Evolutionary conservation across 257 asterid species (phyloP).

Genomic region (Fraxinus excelsior): DNA sequence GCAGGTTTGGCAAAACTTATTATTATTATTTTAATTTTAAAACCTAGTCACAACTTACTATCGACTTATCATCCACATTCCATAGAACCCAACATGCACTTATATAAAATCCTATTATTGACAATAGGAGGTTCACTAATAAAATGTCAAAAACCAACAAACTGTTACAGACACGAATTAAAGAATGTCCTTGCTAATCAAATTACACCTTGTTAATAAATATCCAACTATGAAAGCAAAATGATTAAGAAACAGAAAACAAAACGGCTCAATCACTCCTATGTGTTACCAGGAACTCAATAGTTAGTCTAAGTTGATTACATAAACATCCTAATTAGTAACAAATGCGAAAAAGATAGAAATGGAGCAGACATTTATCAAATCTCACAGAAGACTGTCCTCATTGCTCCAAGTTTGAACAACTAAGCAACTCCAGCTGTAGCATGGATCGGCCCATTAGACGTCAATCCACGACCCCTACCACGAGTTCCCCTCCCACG

Average conservation of each 20-base stretch:
- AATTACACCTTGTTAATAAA: not conserved
- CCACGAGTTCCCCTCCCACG: constrained; percentile 49
- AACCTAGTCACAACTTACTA: too few species aligned
- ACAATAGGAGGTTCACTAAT: not conserved
- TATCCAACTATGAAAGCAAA: not conserved
- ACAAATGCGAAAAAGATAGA: constrained; percentile 22
- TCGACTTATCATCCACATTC: too few species aligned
- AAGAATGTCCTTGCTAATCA: constrained; percentile 7
- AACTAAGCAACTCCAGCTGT: constrained; percentile 33
- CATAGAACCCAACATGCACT: not conserved
- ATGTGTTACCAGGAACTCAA: not conserved
- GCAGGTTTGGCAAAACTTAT: too few species aligned
- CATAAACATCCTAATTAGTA: constrained; percentile 49
- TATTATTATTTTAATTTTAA: too few species aligned
- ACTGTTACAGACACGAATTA: constrained; percentile 2
- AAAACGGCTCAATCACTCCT: not conserved
- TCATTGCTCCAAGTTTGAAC: not conserved
- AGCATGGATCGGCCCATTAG: constrained; percentile 34
- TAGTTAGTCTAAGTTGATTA: constrained; percentile 50
- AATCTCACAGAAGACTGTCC: constrained; percentile 28
- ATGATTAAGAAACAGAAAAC: not conserved
- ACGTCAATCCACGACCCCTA: constrained; percentile 47
- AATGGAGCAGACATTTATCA: constrained; percentile 38
- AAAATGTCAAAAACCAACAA: not conserved
- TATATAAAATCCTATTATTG: not conserved